Percentiles rank a stretch among this genome's conserved stretches.
These are phyloP conservation scores for Candida mesenterica DNA, from an alignment of 1,139 yeast species.

Conservation along the genomic window DNA sequence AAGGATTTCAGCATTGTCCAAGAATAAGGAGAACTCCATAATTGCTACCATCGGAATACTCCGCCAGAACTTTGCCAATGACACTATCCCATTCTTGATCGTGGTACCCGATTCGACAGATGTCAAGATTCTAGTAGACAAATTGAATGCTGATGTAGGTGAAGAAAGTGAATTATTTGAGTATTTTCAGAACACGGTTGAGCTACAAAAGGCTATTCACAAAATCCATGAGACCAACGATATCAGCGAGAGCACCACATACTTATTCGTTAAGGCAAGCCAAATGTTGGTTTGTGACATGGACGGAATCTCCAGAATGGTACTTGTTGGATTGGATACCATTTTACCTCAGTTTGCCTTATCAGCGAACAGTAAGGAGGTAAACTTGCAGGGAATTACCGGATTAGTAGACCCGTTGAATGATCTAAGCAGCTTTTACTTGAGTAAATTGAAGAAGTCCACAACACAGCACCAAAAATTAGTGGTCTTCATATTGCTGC, in stretches of 20 bases:
- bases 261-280: slow-evolving; percentile 7
- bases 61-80: not conserved
- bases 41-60: not conserved
- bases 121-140: not conserved
- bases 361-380: not conserved
- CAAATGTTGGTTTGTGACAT: slow-evolving; percentile 21
- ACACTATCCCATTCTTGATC: slow-evolving; percentile 12
- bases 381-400: slow-evolving; percentile 9
- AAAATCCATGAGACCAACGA: not conserved
- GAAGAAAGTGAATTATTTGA: not conserved
- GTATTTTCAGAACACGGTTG: not conserved
- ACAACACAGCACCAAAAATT: slow-evolving; percentile 12
- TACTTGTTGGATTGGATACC: slow-evolving; percentile 24
- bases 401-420: slow-evolving; percentile 27
- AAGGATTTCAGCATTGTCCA: slow-evolving; percentile 2
- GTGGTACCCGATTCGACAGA: slow-evolving; percentile 11
- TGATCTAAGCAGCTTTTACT: slow-evolving; percentile 23
- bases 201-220: not conserved
- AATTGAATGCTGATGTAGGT: not conserved
- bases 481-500: slow-evolving; percentile 14
- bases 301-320: slow-evolving; percentile 15
- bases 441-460: slow-evolving; percentile 16
- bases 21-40: slow-evolving; percentile 2
- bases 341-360: slow-evolving; percentile 26
- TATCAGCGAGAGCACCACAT: not conserved